Evolutionary conservation across 805 yeast species (phyloP).

Genomic region (Myxozyma nipponensis): DNA sequence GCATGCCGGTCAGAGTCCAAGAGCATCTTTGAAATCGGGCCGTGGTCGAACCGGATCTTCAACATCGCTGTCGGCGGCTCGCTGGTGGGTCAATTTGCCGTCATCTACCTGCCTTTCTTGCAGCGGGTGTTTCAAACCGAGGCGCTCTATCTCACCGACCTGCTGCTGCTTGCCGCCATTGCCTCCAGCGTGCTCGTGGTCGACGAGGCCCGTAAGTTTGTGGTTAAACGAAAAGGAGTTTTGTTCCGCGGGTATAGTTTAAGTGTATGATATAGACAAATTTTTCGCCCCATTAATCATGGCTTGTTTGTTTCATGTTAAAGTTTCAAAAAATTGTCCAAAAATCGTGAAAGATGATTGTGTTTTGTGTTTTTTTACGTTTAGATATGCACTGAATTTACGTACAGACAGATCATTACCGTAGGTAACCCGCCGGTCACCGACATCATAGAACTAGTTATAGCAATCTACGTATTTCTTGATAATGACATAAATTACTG

Average conservation of each 20-base stretch:
- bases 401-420: too few species aligned
- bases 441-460: too few species aligned
- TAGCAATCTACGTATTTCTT: too few species aligned
- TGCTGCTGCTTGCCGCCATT: constrained; percentile 55
- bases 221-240: constrained; percentile 7
- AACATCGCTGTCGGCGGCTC: constrained; percentile 89
- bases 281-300: too few species aligned
- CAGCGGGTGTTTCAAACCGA: constrained; percentile 94
- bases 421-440: too few species aligned
- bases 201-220: constrained; percentile 74
- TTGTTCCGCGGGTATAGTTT: constrained; percentile 17
- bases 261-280: constrained; percentile 13
- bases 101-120: constrained; percentile 88
- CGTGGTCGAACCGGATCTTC: constrained; percentile 79
- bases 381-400: too few species aligned
- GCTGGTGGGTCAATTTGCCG: constrained; percentile 84
- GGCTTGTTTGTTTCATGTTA: too few species aligned
- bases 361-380: too few species aligned
- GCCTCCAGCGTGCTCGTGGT: constrained; percentile 80
- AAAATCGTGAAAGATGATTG: too few species aligned
- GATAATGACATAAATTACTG: not conserved
- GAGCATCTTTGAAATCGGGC: constrained; percentile 77
- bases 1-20: constrained; percentile 86
- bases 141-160: constrained; percentile 68
- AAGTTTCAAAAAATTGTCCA: too few species aligned